Base-by-base conservation (phyloP, 2,329 filamentous ascomycete species). In the Ceratocystiopsis brevicomis region DNA sequence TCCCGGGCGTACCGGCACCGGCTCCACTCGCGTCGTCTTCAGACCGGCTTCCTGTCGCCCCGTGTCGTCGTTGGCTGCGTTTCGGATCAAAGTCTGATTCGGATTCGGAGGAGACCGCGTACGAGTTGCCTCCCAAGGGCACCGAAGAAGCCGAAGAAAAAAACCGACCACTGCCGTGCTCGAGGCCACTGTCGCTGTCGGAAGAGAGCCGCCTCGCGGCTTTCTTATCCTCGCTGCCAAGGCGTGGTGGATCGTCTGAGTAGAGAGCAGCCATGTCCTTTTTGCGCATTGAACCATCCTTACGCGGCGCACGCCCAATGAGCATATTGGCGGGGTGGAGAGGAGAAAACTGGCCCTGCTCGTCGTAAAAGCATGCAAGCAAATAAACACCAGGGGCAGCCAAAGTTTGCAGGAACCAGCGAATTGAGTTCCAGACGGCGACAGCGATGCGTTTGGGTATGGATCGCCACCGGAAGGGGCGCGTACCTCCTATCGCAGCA, bases 381-480 rank as follows among this genome's bases (percentile, higher is more conserved):
- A 94, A 61, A 60, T 88, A 95, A 41, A 86, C 72, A 16, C 79
- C 82, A 1, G 88, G 88, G 18, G 81, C 77, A 21, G 81, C 73
- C 47, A 96, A 63, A 14, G 83, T 82, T 41, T 81, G 79, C 44
- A 94, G 61, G 39, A 95, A 68, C 63, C 83, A 82, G 51, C 78
- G 76, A 52, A 93, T 68, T 6, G 83, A 81, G 52, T 80, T 76
- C 47, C 88, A 69, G 45, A 95, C 64, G 46, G 76, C 75, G 45
- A 73, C 71, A 37, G 77, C 77, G 47, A 95, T 69, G 52, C 76
- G 75, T 58, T 77, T 72, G 16, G 82, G 77, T 48, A 84, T 62
- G 33, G 63, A 53, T 48, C 68, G 64, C 71, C 73, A 76, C 49
- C 63, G 61, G 34, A 60, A 56, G 44, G 60, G 60, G 42, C 67